A percentile compares a stretch with the other conserved stretches of the same genome.
Evolutionary conservation across 225 moss, liverwort and hornwort species (phyloP).

Genomic region (Takakia lepidozioides): DNA sequence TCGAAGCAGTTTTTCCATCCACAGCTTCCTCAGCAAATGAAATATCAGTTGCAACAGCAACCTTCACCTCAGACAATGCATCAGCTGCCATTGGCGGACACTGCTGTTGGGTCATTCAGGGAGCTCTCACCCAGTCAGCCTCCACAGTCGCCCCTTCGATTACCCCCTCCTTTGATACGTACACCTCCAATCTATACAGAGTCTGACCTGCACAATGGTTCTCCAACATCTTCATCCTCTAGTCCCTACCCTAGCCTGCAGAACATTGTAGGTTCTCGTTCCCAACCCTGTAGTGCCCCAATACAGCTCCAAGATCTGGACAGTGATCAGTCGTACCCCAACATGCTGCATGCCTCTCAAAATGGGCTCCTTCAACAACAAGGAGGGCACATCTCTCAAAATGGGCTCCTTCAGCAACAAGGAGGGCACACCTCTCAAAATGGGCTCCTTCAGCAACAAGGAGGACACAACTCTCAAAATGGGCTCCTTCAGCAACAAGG

Average conservation of each 20-base stretch:
- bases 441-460: conserved; percentile 14
- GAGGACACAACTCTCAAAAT: conserved; percentile 16
- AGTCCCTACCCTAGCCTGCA: neutral
- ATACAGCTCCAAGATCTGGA: conserved; percentile 28
- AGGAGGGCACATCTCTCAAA: conserved; percentile 7
- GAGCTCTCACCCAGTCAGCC: neutral
- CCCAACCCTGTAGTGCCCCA: conserved; percentile 8
- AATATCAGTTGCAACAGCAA: conserved; percentile 2
- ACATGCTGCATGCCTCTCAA: conserved; percentile 33
- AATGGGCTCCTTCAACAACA: conserved; percentile 16
- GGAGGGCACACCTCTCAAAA: conserved; percentile 9
- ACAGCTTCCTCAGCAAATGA: conserved; percentile 1
- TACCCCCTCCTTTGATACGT: neutral
- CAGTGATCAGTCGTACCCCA: conserved; percentile 38
- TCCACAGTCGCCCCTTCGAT: neutral
- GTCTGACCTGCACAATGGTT: conserved; percentile 1
- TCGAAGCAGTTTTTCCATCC: neutral
- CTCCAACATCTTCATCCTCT: conserved; percentile 1
- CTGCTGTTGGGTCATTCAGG: neutral
- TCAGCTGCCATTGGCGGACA: neutral
- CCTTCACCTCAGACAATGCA: neutral
- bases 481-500: conserved; percentile 17
- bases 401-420: conserved; percentile 12
- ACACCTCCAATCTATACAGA: neutral
- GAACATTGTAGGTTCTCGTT: neutral